Percentiles rank a stretch among this genome's conserved stretches.
phyloP scores from a whole-genome alignment of 2,329 filamentous ascomycete genomes.

The Capronia coronata region DNA sequence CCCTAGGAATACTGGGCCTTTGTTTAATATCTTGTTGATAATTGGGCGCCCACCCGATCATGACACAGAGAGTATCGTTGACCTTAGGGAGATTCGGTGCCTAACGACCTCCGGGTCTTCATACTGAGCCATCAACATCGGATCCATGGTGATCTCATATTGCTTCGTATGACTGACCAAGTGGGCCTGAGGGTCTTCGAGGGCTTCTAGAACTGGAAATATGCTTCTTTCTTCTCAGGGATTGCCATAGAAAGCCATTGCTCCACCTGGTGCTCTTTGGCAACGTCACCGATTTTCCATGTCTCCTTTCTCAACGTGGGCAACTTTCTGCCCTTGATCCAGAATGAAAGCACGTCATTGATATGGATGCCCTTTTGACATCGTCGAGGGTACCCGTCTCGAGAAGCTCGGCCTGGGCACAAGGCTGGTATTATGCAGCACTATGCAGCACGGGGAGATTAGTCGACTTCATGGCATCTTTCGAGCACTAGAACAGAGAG shows the following conservation, averaged over 20 bases:
- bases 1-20: too few species aligned
- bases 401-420: constrained; percentile 21
- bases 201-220: constrained; percentile 14
- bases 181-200: constrained; percentile 19
- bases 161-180: constrained; percentile 21
- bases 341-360: constrained; percentile 21
- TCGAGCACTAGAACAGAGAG: constrained; percentile 17
- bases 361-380: constrained; percentile 19
- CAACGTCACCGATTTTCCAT: constrained; percentile 19
- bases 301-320: constrained; percentile 25
- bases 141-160: constrained; percentile 23
- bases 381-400: constrained; percentile 21
- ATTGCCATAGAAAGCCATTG: constrained; percentile 20
- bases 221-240: constrained; percentile 19
- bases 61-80: constrained; percentile 2
- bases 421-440: constrained; percentile 22
- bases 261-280: constrained; percentile 20
- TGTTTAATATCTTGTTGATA: too few species aligned
- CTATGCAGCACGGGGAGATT: constrained; percentile 19
- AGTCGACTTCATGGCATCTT: constrained; percentile 17
- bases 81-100: constrained; percentile 15
- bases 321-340: constrained; percentile 19
- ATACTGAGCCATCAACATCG: constrained; percentile 23
- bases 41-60: too few species aligned
- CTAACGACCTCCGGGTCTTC: constrained; percentile 21